Conservation (phyloP, 2,329 filamentous ascomycete species). For the Xylaria sp. region DNA sequence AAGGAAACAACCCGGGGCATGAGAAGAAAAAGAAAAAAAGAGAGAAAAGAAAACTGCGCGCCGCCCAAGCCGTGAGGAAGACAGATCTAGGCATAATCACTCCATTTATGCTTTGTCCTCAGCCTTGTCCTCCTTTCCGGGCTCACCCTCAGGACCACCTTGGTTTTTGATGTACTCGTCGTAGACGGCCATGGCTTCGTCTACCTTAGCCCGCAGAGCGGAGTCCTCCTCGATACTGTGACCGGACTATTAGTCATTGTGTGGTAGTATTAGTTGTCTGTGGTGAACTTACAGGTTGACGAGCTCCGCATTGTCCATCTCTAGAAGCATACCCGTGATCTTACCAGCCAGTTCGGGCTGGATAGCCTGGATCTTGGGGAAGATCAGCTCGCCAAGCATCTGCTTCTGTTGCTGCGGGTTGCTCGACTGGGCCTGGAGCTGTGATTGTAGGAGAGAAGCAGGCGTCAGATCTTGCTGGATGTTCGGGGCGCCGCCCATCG, state of each 20-base stretch:
- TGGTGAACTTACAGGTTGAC: constrained; percentile 81
- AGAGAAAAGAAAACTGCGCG: background rate
- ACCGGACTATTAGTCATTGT: constrained; percentile 29
- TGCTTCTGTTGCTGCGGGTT: constrained; percentile 89
- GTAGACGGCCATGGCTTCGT: constrained; percentile 95
- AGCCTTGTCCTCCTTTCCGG: constrained; percentile 51
- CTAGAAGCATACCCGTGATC: constrained; percentile 99
- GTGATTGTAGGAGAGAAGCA: constrained; percentile 55
- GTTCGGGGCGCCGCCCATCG: constrained; percentile 40
- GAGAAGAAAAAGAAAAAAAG: no score
- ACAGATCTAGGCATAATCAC: constrained; percentile 2
- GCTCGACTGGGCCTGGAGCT: constrained; percentile 53
- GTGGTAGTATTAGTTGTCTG: background rate
- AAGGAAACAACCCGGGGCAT: no score
- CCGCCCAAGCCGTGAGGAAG: constrained; percentile 14
- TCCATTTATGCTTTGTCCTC: constrained; percentile 56
- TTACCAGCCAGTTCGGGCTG: constrained; percentile 97
- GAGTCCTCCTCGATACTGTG: constrained; percentile 83
- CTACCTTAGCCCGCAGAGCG: constrained; percentile 92
- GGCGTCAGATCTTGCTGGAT: constrained; percentile 44
- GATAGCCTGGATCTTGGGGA: constrained; percentile 95
- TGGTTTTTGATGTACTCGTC: constrained; percentile 98
- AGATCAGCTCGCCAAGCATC: constrained; percentile 95
- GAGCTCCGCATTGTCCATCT: constrained; percentile 97
- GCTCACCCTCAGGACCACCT: constrained; percentile 40